Percentiles rank a stretch among this genome's conserved stretches.
Conservation (phyloP, 2,329 filamentous ascomycete genomes). For the Domatiomyces catenatus region DNA sequence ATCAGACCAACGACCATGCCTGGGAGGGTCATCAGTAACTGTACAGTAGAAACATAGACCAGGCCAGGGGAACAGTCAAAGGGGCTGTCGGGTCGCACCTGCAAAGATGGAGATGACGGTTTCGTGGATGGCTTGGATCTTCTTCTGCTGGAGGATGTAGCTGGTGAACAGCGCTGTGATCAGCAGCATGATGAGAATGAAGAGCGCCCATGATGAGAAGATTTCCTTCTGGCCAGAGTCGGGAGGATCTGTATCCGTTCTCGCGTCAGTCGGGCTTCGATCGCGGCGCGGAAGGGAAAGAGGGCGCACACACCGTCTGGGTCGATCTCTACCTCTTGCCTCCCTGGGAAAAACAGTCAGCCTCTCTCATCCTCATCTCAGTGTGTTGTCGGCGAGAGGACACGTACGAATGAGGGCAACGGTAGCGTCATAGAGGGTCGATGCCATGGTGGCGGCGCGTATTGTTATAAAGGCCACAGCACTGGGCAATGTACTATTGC, state of each 20-base stretch:
- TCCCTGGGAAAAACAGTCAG: constrained; percentile 3
- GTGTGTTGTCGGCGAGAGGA: background rate
- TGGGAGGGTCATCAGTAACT: constrained; percentile 22
- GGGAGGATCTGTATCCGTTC: constrained; percentile 37
- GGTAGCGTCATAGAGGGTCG: background rate
- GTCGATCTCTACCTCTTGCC: constrained; percentile 12
- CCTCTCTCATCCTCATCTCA: background rate
- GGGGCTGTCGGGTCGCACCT: constrained; percentile 35
- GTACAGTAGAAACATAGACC: background rate
- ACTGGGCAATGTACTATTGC: background rate
- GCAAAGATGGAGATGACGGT: constrained; percentile 97
- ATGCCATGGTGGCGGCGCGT: background rate
- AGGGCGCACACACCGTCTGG: constrained; percentile 8
- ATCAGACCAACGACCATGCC: constrained; percentile 92
- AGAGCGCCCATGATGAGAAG: constrained; percentile 89
- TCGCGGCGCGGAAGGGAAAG: background rate
- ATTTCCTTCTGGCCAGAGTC: constrained; percentile 87
- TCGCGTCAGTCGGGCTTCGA: constrained; percentile 2
- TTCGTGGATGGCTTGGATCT: constrained; percentile 94
- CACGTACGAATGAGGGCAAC: background rate
- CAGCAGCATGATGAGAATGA: constrained; percentile 88
- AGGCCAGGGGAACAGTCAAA: too few relatives aligned
- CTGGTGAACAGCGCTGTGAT: constrained; percentile 92
- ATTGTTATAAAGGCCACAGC: background rate
- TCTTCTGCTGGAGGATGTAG: constrained; percentile 91